Evolutionary conservation across 805 yeast genomes (phyloP).

Genomic region (Wickerhamomyces canadensis): DNA sequence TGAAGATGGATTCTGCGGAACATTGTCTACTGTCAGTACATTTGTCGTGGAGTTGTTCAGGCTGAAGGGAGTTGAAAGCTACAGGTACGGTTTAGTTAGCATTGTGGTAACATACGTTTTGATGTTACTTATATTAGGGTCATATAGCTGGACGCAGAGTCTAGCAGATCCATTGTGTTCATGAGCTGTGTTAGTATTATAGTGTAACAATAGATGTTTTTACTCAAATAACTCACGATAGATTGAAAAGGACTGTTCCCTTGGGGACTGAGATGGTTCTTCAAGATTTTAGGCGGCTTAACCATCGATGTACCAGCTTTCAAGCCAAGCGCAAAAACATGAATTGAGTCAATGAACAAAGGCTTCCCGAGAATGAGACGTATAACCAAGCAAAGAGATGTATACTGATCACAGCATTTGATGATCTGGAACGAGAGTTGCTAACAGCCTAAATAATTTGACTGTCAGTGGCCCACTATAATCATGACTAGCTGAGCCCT

Average conservation of each 20-base stretch:
- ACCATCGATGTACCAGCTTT: background rate
- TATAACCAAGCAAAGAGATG: constrained; percentile 7
- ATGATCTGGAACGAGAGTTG: background rate
- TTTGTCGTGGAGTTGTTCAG: constrained; percentile 61
- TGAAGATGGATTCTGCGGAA: constrained; percentile 65
- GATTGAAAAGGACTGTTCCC: constrained; percentile 4
- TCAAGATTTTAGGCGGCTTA: background rate
- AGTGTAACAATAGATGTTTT: background rate
- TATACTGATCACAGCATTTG: constrained; percentile 21
- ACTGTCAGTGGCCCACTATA: background rate
- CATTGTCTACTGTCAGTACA: constrained; percentile 71
- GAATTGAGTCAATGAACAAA: too few relatives aligned
- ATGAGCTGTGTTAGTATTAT: background rate
- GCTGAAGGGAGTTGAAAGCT: constrained; percentile 31
- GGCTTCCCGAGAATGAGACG: constrained; percentile 18
- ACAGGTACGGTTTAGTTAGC: constrained; percentile 46
- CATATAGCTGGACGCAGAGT: constrained; percentile 66
- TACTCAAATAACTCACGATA: constrained; percentile 5
- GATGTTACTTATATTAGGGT: constrained; percentile 58
- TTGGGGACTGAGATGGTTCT: constrained; percentile 10
- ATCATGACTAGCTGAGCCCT: constrained; percentile 16
- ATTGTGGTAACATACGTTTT: constrained; percentile 42
- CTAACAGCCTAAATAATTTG: background rate
- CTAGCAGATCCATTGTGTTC: constrained; percentile 22
- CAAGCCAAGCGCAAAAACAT: too few relatives aligned